Base-by-base conservation (phyloP, 2,329 filamentous ascomycete species). In the Venturia effusa region DNA sequence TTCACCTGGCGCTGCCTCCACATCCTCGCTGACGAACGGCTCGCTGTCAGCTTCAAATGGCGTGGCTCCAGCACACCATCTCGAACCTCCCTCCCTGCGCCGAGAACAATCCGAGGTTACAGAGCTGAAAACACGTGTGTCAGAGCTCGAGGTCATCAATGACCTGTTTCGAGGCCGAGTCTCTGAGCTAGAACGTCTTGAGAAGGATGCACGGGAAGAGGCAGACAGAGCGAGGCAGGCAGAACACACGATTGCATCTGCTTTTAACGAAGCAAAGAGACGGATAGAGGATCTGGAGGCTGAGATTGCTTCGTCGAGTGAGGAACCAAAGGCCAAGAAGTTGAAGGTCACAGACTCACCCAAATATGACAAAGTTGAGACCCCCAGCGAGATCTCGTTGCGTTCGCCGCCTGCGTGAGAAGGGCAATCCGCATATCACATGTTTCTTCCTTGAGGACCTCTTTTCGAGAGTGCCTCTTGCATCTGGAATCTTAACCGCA, bases 131-230 rank as follows among this genome's bases (percentile, higher is more conserved):
- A 99, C 94, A 0, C 87, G 94, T 51, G 93, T 99, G 40, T 94
- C 88, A 69, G 94, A 99, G 75, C 83, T 99, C 30, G 94, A 99
- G 73, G 84, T 99, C 62, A 97, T 99, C 79, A 97, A 86, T 70
- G 83, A 87, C 63, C 76, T 89, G 24, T 89, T 88, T 73, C 78
- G 79, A 57, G 87, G 88, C 66, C 77, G 78, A 13, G 85, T 97
- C 48, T 75, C 86, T 73, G 82, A 94, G 72, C 80, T 94, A 15
- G 90, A 95, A 72, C 84, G 87, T 68, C 88, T 88, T 71, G 89
- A 93, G 72, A 84, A 84, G 59, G 85, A 83, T 59, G 84, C 88
- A 62, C 78, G 87, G 71, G 77, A 85, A 24, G 83, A 85, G 66
- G 79, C 79, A 3, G 80, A 84, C 61, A 76, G 88, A 67, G 80